phyloP scores from a whole-genome alignment of 1,284 basidiomycete genomes.

The Moniliella sp. region DNA sequence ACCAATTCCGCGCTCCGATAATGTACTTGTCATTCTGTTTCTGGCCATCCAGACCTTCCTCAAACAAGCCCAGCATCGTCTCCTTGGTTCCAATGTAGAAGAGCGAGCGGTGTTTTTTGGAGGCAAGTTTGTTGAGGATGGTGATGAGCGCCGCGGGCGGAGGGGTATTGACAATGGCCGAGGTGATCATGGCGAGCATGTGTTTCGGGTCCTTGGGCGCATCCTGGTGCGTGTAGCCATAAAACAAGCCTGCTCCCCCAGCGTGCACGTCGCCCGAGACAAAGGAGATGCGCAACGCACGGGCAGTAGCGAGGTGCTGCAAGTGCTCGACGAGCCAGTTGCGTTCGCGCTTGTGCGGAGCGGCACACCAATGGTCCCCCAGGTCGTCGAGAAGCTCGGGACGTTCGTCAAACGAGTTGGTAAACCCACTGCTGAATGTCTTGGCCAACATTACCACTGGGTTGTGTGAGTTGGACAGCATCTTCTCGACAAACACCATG shows the following conservation, averaged over 20 bases:
- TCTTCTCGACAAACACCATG: constrained; percentile 29
- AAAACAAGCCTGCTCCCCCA: constrained; percentile 3
- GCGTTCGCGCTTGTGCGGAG: constrained; percentile 52
- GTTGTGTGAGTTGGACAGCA: constrained; percentile 19
- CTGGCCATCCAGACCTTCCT: constrained; percentile 53
- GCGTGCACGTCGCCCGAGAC: constrained; percentile 31
- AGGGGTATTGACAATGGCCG: constrained; percentile 35
- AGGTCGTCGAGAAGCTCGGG: constrained; percentile 33
- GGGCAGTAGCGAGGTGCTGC: constrained; percentile 20
- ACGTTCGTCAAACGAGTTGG: constrained; percentile 31
- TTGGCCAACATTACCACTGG: constrained; percentile 27
- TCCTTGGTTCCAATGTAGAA: constrained; percentile 47
- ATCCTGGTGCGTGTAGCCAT: constrained; percentile 11
- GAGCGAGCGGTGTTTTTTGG: constrained; percentile 49
- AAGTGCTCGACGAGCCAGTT: constrained; percentile 60
- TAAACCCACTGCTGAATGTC: constrained; percentile 14
- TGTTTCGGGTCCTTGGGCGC: constrained; percentile 23
- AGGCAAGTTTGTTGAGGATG: constrained; percentile 58
- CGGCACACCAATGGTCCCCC: constrained; percentile 49
- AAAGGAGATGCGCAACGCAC: constrained; percentile 19
- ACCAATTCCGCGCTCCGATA: constrained; percentile 76
- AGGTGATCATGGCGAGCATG: constrained; percentile 24
- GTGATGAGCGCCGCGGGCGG: constrained; percentile 56
- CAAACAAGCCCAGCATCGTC: constrained; percentile 51
- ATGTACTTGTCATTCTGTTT: constrained; percentile 47